Evolutionary conservation across 164 flowering plant species (phyloP).

Genomic region (Sextonia rubra): DNA sequence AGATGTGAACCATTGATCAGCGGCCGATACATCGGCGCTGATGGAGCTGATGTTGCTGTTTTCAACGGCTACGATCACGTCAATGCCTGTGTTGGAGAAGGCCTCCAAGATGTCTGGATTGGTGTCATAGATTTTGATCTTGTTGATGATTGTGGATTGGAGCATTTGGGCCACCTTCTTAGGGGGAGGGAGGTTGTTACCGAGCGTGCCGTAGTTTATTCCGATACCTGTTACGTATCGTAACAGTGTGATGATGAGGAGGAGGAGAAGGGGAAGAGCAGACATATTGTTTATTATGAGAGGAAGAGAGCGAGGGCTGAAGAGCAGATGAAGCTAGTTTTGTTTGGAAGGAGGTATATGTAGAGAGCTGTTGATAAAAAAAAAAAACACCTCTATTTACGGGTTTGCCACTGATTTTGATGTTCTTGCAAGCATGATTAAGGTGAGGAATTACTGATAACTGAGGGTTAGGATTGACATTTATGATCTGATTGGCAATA

Average conservation of each 20-base stretch:
- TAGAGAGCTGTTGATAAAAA: background rate
- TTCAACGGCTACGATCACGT: conserved; percentile 55
- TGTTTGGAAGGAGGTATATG: background rate
- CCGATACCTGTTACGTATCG: conserved; percentile 38
- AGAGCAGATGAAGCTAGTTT: background rate
- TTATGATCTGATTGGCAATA: too few relatives aligned
- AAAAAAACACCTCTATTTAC: background rate
- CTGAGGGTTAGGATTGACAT: too few relatives aligned
- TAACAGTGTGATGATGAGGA: conserved; percentile 2
- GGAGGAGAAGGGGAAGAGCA: background rate
- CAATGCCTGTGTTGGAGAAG: conserved; percentile 66
- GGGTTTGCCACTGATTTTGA: background rate
- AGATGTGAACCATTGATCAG: conserved; percentile 48
- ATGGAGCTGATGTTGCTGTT: conserved; percentile 41
- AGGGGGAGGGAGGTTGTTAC: conserved; percentile 64
- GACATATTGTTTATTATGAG: background rate
- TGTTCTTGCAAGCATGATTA: too few relatives aligned
- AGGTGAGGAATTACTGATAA: too few relatives aligned
- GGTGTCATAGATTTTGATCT: conserved; percentile 70
- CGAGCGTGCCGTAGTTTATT: conserved; percentile 66
- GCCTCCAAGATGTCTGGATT: conserved; percentile 61
- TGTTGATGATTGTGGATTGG: conserved; percentile 51
- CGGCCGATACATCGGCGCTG: conserved; percentile 27
- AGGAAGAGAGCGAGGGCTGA: background rate
- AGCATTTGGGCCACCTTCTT: conserved; percentile 58